These are phyloP conservation scores for Epicoccum nigrum DNA, from an alignment of 2,329 filamentous ascomycete species.

Conservation along the genomic window DNA sequence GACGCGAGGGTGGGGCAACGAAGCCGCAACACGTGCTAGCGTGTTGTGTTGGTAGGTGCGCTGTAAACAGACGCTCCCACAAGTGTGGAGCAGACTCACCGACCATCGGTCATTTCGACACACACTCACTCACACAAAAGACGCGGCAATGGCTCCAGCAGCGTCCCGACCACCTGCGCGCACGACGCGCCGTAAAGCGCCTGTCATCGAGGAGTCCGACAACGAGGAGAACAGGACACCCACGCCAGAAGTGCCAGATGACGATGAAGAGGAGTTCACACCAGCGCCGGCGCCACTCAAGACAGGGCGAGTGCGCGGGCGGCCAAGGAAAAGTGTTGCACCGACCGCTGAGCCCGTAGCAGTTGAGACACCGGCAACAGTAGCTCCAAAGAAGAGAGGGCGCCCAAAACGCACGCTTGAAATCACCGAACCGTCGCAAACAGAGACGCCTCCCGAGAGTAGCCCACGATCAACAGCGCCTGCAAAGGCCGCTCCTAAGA, in stretches of 20 bases:
- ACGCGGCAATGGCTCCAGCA: conserved; percentile 46
- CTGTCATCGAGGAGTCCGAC: conserved; percentile 74
- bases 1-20: conserved; percentile 8
- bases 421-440: conserved; percentile 65
- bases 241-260: conserved; percentile 58
- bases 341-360: conserved; percentile 29
- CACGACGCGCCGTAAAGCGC: conserved; percentile 68
- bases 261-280: conserved; percentile 78
- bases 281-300: conserved; percentile 73
- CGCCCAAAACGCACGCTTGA: conserved; percentile 53
- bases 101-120: conserved; percentile 7
- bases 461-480: conserved; percentile 42
- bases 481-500: conserved; percentile 57
- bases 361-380: conserved; percentile 35
- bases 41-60: conserved; percentile 29
- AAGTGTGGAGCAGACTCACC: conserved; percentile 16
- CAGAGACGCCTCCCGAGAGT: conserved; percentile 65
- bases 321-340: conserved; percentile 57
- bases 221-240: conserved; percentile 74
- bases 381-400: conserved; percentile 42
- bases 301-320: conserved; percentile 61
- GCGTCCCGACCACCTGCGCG: conserved; percentile 63
- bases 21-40: conserved; percentile 25
- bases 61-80: conserved; percentile 14
- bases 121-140: conserved; percentile 24